Conservation (phyloP, 2,329 filamentous ascomycete genomes). For the Beauveria asiatica region DNA sequence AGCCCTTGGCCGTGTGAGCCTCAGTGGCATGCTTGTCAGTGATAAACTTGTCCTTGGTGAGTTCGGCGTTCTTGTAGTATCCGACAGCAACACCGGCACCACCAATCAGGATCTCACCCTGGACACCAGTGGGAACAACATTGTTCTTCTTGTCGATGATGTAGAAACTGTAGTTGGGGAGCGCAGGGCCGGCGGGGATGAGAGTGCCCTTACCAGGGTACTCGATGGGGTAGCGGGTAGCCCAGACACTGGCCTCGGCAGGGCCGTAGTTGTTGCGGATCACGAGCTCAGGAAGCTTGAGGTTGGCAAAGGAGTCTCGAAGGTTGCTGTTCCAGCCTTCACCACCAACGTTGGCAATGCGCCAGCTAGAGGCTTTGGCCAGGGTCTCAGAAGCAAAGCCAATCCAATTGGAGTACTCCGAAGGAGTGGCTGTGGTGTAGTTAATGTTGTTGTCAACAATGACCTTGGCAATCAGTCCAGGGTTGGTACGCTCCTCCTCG, state of each 20-base stretch:
- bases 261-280: slow-evolving; percentile 14
- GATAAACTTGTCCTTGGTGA: slow-evolving; percentile 13
- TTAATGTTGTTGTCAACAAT: slow-evolving; percentile 29
- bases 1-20: slow-evolving; percentile 10
- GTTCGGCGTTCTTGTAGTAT: slow-evolving; percentile 26
- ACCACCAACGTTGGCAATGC: slow-evolving; percentile 14
- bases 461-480: slow-evolving; percentile 24
- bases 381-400: slow-evolving; percentile 13
- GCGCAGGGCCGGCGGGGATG: slow-evolving; percentile 14
- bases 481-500: slow-evolving; percentile 24
- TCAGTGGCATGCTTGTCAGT: slow-evolving; percentile 13
- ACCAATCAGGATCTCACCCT: slow-evolving; percentile 18
- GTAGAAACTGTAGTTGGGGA: slow-evolving; percentile 29
- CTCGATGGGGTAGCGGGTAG: slow-evolving; percentile 6
- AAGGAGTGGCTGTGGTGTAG: slow-evolving; percentile 30
- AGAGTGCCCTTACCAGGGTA: slow-evolving; percentile 15
- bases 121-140: slow-evolving; percentile 13
- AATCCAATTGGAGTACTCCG: slow-evolving; percentile 30
- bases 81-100: slow-evolving; percentile 33
- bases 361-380: slow-evolving; percentile 14
- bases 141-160: slow-evolving; percentile 28
- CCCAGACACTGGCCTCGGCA: slow-evolving; percentile 12
- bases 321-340: slow-evolving; percentile 13
- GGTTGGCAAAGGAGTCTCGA: slow-evolving; percentile 10
- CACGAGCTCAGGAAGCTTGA: slow-evolving; percentile 9